Evolutionary conservation across 371 early-diverging fungal genomes (phyloP).

Genomic region (Conidiobolus incongruus): DNA sequence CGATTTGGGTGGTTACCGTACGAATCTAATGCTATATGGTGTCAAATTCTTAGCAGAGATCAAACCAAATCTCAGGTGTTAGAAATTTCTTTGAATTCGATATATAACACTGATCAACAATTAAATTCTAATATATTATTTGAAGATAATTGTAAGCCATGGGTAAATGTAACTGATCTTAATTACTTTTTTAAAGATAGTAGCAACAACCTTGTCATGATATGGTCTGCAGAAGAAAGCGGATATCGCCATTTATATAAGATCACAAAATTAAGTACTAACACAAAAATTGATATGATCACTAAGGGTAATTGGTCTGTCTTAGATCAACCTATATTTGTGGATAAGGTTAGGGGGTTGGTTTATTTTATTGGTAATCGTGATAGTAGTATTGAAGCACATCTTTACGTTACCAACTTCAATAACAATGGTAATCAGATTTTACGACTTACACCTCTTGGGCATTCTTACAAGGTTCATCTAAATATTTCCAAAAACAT

Average conservation of each 20-base stretch:
- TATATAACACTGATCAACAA: constrained; percentile 8
- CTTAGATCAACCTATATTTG: constrained; percentile 27
- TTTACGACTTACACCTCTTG: constrained; percentile 22
- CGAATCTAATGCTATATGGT: constrained; percentile 29
- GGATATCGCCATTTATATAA: constrained; percentile 47
- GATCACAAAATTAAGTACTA: constrained; percentile 9
- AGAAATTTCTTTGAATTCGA: constrained; percentile 17
- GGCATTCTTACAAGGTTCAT: constrained; percentile 24
- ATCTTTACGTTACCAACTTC: constrained; percentile 35
- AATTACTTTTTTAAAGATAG: constrained; percentile 16
- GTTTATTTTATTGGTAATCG: constrained; percentile 46
- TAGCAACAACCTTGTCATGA: constrained; percentile 13
- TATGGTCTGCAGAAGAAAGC: constrained; percentile 35
- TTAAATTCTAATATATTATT: neutral
- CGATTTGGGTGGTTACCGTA: constrained; percentile 51
- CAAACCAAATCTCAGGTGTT: constrained; percentile 29
- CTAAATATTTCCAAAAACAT: constrained; percentile 17
- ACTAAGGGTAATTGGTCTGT: constrained; percentile 26
- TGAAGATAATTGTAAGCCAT: neutral
- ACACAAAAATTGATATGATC: constrained; percentile 7
- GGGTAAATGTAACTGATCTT: constrained; percentile 14
- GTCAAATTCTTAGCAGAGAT: constrained; percentile 35
- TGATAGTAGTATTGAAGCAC: constrained; percentile 37
- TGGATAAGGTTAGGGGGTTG: constrained; percentile 26
- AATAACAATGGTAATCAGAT: constrained; percentile 9